phyloP scores from a whole-genome alignment of 208 protist species.

The Acanthamoeba sp. region DNA sequence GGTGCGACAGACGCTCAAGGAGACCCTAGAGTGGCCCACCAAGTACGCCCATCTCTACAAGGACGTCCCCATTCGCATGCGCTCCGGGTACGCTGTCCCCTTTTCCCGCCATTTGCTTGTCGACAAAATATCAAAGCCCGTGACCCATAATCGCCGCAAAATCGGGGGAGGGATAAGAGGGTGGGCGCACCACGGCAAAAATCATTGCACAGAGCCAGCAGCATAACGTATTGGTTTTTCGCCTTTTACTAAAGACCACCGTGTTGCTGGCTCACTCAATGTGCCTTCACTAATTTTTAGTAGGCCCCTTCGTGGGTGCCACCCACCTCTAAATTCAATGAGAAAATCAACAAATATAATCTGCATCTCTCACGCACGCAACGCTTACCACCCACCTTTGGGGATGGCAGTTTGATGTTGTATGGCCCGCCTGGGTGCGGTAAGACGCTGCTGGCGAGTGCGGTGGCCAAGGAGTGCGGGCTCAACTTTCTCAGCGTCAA shows the following conservation, averaged over 20 bases:
- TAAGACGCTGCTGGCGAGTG: slow-evolving; percentile 79
- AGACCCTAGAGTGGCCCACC: slow-evolving; percentile 85
- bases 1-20: slow-evolving; percentile 81
- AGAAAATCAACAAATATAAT: too few relatives aligned
- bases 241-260: slow-evolving; percentile 70
- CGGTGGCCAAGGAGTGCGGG: slow-evolving; percentile 84
- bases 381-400: neutral
- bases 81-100: slow-evolving; percentile 71
- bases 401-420: slow-evolving; percentile 81
- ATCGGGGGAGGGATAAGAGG: neutral
- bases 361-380: too few relatives aligned
- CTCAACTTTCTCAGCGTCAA: slow-evolving; percentile 89
- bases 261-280: slow-evolving; percentile 58
- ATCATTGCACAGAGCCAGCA: slow-evolving; percentile 35
- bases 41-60: slow-evolving; percentile 84
- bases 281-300: slow-evolving; percentile 50
- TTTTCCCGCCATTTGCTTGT: neutral
- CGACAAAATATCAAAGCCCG: neutral
- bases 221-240: slow-evolving; percentile 69
- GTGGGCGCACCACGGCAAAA: neutral
- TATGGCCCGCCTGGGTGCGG: slow-evolving; percentile 91
- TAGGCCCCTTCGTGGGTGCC: neutral
- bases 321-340: neutral
- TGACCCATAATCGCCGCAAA: neutral
- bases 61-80: slow-evolving; percentile 81